Evolutionary conservation across 352 stramenopile genomes (phyloP).

Genomic region (Globisporangium uncinulatum): DNA sequence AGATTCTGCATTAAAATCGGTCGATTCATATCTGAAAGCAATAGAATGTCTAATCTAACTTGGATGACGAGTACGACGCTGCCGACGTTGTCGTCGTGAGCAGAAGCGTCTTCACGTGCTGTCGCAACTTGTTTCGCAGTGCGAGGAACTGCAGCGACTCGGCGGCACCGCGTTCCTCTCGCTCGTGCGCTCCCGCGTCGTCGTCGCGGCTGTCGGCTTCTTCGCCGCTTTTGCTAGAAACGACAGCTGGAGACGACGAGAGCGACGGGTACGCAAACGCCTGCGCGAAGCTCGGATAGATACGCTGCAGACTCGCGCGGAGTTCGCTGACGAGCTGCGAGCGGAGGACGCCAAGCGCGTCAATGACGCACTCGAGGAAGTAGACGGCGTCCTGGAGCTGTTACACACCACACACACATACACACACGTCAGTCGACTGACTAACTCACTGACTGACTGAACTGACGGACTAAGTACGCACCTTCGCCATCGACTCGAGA

Average conservation of each 20-base stretch:
- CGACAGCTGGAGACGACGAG: background rate
- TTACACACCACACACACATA: background rate
- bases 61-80: conserved; percentile 7
- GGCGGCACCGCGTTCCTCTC: conserved; percentile 23
- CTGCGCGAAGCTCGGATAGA: conserved; percentile 22
- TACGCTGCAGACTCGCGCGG: conserved; percentile 20
- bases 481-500: conserved; percentile 36
- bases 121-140: conserved; percentile 33
- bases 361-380: conserved; percentile 28
- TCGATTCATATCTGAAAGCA: no score
- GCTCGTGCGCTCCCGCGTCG: conserved; percentile 12
- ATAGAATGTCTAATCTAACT: conserved; percentile 9
- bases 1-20: no score
- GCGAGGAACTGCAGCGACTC: conserved; percentile 30
- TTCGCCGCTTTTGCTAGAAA: background rate
- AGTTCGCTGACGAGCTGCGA: conserved; percentile 19
- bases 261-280: conserved; percentile 32
- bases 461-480: background rate
- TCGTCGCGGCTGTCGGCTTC: conserved; percentile 3
- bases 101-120: conserved; percentile 31
- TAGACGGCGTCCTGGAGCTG: conserved; percentile 35
- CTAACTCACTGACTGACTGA: background rate
- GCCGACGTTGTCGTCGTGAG: conserved; percentile 2
- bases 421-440: background rate
- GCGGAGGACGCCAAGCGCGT: conserved; percentile 15